Evolutionary conservation across 345 rosid genomes (phyloP), one percentile per base, ranked within the genome.

Genomic region (Lagerstroemia speciosa): DNA sequence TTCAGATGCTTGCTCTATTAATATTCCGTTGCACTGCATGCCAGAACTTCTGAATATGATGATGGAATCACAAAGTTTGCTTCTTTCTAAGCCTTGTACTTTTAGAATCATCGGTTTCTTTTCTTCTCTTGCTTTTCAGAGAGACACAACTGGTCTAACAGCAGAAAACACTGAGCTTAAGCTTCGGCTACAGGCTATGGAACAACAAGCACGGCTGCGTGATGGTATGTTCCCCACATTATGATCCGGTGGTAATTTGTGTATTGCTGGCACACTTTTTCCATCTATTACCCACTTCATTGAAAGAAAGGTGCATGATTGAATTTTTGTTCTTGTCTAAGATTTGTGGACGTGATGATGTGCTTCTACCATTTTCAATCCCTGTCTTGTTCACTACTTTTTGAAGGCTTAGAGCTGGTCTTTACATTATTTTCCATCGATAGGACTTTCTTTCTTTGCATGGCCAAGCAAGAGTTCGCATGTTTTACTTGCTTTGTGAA

Each of bases 91-190:
- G 31, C 30, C 24, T 36, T 30, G 6, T 67, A 5, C 33, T 52
- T 27, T 34, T 37, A n/a, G 10, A 37, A 10, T 37, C 31, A 65
- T 65, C 26, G 17, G 22, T 37, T 38, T 65, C 32, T 65, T 40
- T 37, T 38, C 50, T 11, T 64, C 2, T 19, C 10, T n/a, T 69
- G 73, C 71, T 71, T 40, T 71, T 82, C 76, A 94, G 99, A 91
- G 97, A 78, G 96, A 94, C 78, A 88, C 96, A 27, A 83, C 82
- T 38, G 96, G 92, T 69, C 76, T 94, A 79, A 79, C 78, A 50
- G 76, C 89, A 71, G 97, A 94, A 83, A 91, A 94, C 78, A 83
- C 93, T 62, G 99, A 94, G 79, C 95, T 94, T 76, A 94, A 89
- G 87, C 89, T 89, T 76, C 91, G 88, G 72, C 79, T 94, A 71